A percentile compares a stretch with the other conserved stretches of the same genome.
These are phyloP conservation scores for Angomonas desouzai DNA, from an alignment of 208 protist genomes.

Conservation along the genomic window DNA sequence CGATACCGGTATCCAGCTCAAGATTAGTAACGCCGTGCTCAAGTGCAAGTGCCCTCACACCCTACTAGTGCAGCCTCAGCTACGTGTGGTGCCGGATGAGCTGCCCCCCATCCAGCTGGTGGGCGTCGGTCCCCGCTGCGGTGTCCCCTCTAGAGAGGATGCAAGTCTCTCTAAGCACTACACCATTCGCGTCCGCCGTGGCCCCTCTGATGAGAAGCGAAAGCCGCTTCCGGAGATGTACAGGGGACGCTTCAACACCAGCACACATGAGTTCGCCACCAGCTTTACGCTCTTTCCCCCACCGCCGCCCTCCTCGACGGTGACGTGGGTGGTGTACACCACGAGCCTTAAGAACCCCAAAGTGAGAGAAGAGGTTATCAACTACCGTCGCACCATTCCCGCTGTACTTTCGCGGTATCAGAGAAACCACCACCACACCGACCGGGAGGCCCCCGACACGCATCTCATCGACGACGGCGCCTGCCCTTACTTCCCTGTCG, in stretches of 20 bases:
- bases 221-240: background rate
- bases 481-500: conserved; percentile 47
- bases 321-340: conserved; percentile 48
- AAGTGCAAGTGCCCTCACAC: conserved; percentile 91
- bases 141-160: conserved; percentile 7
- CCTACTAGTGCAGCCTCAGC: conserved; percentile 72
- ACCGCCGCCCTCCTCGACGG: conserved; percentile 44
- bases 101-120: conserved; percentile 54
- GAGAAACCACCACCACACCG: background rate
- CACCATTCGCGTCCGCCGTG: background rate
- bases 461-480: conserved; percentile 17
- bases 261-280: conserved; percentile 28
- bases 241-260: background rate
- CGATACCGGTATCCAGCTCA: conserved; percentile 64
- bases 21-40: conserved; percentile 66
- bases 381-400: conserved; percentile 30
- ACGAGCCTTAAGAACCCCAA: background rate
- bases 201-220: background rate
- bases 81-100: conserved; percentile 45
- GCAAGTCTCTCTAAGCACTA: background rate
- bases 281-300: conserved; percentile 51
- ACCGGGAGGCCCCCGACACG: background rate
- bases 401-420: conserved; percentile 11
- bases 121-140: conserved; percentile 73
- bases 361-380: conserved; percentile 20